Conservation (phyloP, 257 asterid genomes). For the Handroanthus guayacan region DNA sequence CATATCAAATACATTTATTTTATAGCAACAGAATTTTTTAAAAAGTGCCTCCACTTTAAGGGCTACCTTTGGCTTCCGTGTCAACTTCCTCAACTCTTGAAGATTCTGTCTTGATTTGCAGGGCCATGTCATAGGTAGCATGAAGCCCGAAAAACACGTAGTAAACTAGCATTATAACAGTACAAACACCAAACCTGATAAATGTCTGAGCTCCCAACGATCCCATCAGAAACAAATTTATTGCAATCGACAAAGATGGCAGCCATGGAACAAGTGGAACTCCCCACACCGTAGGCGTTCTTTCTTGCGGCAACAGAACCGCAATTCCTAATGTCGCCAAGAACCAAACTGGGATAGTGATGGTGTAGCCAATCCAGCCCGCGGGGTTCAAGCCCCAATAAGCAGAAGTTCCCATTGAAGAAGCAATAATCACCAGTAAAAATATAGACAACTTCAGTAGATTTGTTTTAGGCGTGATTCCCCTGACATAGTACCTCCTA, state of each 20-base stretch:
- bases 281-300: constrained; percentile 61
- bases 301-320: constrained; percentile 54
- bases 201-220: constrained; percentile 60
- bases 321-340: constrained; percentile 52
- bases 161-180: constrained; percentile 53
- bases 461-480: constrained; percentile 45
- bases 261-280: constrained; percentile 73
- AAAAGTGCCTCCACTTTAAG: constrained; percentile 6
- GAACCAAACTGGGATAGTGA: constrained; percentile 60
- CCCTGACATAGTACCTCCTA: constrained; percentile 55
- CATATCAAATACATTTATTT: not conserved
- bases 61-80: constrained; percentile 22
- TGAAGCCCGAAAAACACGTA: constrained; percentile 60
- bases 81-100: constrained; percentile 32
- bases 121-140: constrained; percentile 67
- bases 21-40: not conserved
- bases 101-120: constrained; percentile 42
- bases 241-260: constrained; percentile 64
- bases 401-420: constrained; percentile 63
- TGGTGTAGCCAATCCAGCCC: constrained; percentile 59
- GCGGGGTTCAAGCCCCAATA: constrained; percentile 58
- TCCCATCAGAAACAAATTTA: constrained; percentile 70
- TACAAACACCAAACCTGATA: constrained; percentile 54
- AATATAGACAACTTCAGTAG: constrained; percentile 41
- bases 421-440: constrained; percentile 49